phyloP scores from a whole-genome alignment of 768 basidiomycete genomes.

The Naganishia vaughanmartiniae region DNA sequence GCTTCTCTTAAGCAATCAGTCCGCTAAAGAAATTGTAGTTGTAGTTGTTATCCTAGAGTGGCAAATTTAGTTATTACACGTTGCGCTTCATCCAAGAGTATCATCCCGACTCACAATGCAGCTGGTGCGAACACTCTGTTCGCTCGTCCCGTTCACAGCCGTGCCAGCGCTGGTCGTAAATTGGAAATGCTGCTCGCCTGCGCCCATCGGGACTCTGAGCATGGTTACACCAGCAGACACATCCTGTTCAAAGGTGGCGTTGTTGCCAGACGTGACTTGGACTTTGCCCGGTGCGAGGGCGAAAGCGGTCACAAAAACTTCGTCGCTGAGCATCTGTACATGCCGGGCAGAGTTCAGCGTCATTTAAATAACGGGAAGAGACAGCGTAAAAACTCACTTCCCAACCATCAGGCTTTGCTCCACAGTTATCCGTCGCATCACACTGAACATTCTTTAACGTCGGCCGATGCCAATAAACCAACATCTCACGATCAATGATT shows the following conservation, averaged over 20 bases:
- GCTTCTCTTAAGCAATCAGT: background rate
- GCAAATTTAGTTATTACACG: background rate
- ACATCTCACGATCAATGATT: slow-evolving; percentile 43
- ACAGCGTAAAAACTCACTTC: slow-evolving; percentile 35
- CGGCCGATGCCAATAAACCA: slow-evolving; percentile 50
- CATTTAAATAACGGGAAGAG: background rate
- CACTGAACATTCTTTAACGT: slow-evolving; percentile 45
- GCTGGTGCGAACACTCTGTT: background rate
- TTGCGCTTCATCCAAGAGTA: background rate
- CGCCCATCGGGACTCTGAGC: slow-evolving; percentile 45
- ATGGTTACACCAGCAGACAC: slow-evolving; percentile 44
- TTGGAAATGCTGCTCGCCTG: slow-evolving; percentile 44
- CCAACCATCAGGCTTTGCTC: slow-evolving; percentile 45
- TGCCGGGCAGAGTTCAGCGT: background rate
- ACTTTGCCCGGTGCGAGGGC: slow-evolving; percentile 42
- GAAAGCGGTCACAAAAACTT: slow-evolving; percentile 49
- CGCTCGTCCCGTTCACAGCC: background rate
- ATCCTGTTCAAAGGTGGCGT: slow-evolving; percentile 34
- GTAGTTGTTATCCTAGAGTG: background rate
- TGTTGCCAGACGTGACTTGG: slow-evolving; percentile 45
- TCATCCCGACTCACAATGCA: background rate
- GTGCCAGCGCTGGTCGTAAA: slow-evolving; percentile 33
- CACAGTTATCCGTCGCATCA: slow-evolving; percentile 48
- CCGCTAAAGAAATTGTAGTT: slow-evolving; percentile 20
- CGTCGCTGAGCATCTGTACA: slow-evolving; percentile 39